Base-by-base conservation (phyloP, 768 basidiomycete genomes). In the Suillus weaverae region DNA sequence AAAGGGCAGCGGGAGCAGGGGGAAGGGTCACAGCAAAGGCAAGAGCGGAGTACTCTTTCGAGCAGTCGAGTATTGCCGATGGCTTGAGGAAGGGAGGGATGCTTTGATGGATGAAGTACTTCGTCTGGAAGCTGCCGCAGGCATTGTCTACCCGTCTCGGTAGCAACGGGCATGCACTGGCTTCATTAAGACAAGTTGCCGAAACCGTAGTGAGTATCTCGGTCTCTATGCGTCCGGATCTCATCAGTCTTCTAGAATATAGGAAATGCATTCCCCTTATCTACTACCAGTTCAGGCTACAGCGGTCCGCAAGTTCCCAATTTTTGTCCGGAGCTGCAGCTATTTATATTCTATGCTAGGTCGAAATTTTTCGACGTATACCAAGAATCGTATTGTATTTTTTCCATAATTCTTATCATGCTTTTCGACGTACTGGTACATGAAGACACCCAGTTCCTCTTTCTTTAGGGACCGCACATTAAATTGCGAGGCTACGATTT, bases 31-130 rank as follows among this genome's bases (percentile, higher is more conserved):
- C 67, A 89, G 84, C 54, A 94, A 94, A 75, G 92, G 93, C 41
- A 97, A 97, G 81, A 94, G 92, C 67, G 93, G 92, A 0, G 92
- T 95, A 3, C 76, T 97, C 54, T 93, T 94, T 73, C 86, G 92
- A 43, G 92, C 94, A 3, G 91, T 90, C 62, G 91, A 94, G 71
- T 94, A 95, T 69, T 87, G 90, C 71, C 84, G 80, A 41, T 96
- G 90, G 90, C 78, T 95, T n/a, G 93, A 95, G 72, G 88, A 94
- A 70, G 90, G 92, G 9, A 83, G 89, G 56, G 86, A 88, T 55
- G 88, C 89, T 0, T 80, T 97, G 51, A 78, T 78, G 66, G 81
- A 83, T 38, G 94, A 97, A 77, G 87, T 94, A 3, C 64, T 80
- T 43, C 81, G 86, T 66, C 77, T 90, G 5, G 91, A 95, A 77